phyloP scores from a whole-genome alignment of 208 protist genomes.

The Wallacemonas sp. region DNA sequence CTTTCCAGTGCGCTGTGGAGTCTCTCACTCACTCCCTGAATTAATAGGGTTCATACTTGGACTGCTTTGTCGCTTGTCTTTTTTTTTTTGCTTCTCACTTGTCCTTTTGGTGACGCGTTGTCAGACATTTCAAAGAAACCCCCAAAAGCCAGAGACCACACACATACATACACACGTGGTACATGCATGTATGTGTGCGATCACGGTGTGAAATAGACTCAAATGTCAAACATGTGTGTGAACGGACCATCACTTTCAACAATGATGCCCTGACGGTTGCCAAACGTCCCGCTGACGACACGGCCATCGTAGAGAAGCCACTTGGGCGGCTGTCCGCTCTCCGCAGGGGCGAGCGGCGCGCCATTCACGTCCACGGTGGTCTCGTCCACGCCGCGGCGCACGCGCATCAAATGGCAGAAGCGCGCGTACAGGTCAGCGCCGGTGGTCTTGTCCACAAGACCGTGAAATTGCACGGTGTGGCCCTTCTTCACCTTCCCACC shows the following conservation, averaged over 20 bases:
- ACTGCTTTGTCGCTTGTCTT: too few species aligned
- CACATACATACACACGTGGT: too few species aligned
- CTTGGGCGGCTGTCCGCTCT: conserved; percentile 13
- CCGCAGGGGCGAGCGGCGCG: conserved; percentile 21
- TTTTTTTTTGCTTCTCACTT: too few species aligned
- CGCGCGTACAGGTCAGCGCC: conserved; percentile 52
- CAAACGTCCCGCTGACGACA: conserved; percentile 80
- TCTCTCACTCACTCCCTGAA: too few species aligned
- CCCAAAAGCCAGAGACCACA: too few species aligned
- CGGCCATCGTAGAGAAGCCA: conserved; percentile 52
- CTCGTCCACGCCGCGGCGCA: conserved; percentile 50
- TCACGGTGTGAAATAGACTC: conserved; percentile 4
- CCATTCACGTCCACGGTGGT: conserved; percentile 55
- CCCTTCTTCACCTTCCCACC: conserved; percentile 87
- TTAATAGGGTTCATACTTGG: too few species aligned
- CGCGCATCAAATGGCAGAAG: conserved; percentile 65
- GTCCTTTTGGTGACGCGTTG: too few species aligned
- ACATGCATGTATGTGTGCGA: too few species aligned
- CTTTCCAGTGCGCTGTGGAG: too few species aligned
- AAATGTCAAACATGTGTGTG: conserved; percentile 83
- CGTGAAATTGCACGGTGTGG: conserved; percentile 80
- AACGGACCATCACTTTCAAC: conserved; percentile 85
- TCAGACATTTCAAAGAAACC: too few species aligned
- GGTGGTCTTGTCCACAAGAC: conserved; percentile 61
- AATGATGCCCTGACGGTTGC: conserved; percentile 75